Base-by-base conservation (phyloP, 306 rosid species). In the Calophaca sinica region DNA sequence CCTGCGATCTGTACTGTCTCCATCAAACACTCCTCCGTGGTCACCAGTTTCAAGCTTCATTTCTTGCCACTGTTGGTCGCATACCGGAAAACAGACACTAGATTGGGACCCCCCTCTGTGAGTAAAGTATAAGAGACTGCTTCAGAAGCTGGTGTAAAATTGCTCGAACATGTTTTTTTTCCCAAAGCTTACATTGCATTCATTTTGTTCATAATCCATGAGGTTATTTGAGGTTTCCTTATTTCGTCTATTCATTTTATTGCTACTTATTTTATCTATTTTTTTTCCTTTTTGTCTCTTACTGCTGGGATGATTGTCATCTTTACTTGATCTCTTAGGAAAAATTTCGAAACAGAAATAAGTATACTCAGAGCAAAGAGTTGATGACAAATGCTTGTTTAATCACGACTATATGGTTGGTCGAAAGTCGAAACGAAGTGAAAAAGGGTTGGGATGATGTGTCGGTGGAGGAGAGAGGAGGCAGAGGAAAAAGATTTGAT, bases 131-230 rank as follows among this genome's bases (percentile, higher is more conserved):
- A 75, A 35, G 74, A 65, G 81, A 66, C 75, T 84, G 74, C 80
- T 82, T 74, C 71, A 49, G 75, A 82, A 78, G 79, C 73, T 83
- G 79, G 74, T 78, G 80, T 83, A 74, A 80, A 59, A 77, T 79
- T 81, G 87, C 78, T 83, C 33, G 80, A 81, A 65, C 77, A 58
- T 33, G 86, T 58, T 83, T 62, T 73, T 74, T 64, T 70, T 80
- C 81, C 82, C 78, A 76, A 78, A 80, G 76, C 73, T 72, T 67
- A 82, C 76, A 29, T 45, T 80, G 70, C 75, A 84, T 84, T 79
- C 83, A 63, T 79, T 83, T 82, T 91, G 93, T 88, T 82, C 86
- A 88, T 87, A 91, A 80, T 85, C 80, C 79, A 67, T 68, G 80
- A 70, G 83, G 76, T 44, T 73, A 51, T 76, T 66, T 79, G 50